Base-by-base conservation (phyloP, 2,329 filamentous ascomycete species). In the Hypoxylon sp. region DNA sequence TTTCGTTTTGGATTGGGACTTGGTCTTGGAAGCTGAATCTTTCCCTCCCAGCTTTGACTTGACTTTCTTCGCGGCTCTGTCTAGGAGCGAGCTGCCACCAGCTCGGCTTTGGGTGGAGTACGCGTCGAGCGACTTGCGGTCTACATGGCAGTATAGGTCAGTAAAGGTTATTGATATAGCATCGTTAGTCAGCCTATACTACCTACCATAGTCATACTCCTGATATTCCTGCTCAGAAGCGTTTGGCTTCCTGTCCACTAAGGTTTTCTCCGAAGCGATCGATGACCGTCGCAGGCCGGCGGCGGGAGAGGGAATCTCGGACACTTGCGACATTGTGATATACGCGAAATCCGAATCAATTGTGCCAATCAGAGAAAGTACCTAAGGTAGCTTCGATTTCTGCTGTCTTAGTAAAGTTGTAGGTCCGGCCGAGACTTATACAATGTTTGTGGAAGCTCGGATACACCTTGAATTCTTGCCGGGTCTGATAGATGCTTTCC, bases 11-110 rank as follows among this genome's bases (percentile, higher is more conserved):
- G 49, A 28, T 12, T 48, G 67, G 9, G 49, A 28, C 55, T 68
- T 66, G 11, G 61, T 20, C 36, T 67, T 52, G 2, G 54, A 42
- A 7, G 55, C 51, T 28, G 63, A 61, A 6, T 60, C 46, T 24
- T 63, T 71, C 0, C 56, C 38, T 22, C 38, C 59, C 11, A 73
- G 44, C 53, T 71, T 74, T 6, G 71, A 65, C 60, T 71, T 71
- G 20, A 69, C 55, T 32, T 70, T 70, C n/a, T 53, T 54, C 16
- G 67, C 42, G 24, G 68, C 63, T n/a, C 62, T 67, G 18, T 56
- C 64, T 57, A 66, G 48, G 28, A 59, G 36, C 6, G 58, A 65
- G 16, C 36, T 62, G 30, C 48, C 30, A 11, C 52, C 51, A 2
- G 52, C 40, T 53, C 12, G 36, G 14, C 42, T 56, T 20, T 52